Evolutionary conservation across 805 yeast genomes (phyloP), one percentile per base, ranked within the genome.

Genomic region (Yueomyces sinensis): DNA sequence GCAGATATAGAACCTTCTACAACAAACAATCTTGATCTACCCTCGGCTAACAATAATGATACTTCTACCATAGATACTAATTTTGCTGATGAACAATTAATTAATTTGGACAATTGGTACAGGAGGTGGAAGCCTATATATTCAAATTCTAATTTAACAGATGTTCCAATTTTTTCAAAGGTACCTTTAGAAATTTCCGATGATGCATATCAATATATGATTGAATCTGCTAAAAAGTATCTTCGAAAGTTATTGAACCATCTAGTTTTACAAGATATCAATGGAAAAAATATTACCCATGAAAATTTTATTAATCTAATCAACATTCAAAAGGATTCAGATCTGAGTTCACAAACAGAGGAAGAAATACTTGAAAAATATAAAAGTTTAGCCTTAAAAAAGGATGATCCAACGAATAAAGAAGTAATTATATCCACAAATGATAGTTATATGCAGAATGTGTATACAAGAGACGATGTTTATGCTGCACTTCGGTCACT

Each of bases 71-170:
- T n/a, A n/a, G n/a, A n/a, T n/a, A n/a, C n/a, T n/a, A n/a, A n/a
- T n/a, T n/a, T n/a, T n/a, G n/a, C n/a, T n/a, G 27, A 37, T 17
- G 27, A 34, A 13, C 29, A 28, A 3, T 31, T 48, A 13, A 38
- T 49, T 9, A 34, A 39, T 9, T 15, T 50, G 13, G 39, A 35
- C 3, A 47, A 46, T 20, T 55, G 60, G 60, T 33, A 41, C 9
- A 44, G 38, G 29, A 42, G 54, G 31, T 55, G 60, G 60, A 27
- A 24, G 3, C 35, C 43, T 2, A 35, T 54, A 3, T 55, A 55
- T 34, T 38, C 54, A 5, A 41, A 41, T 31, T 43, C 45, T 16
- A 34, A 43, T 3, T 31, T 50, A 11, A 41, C 36, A 25, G 54
- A 45, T 30, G 31, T 37, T 6, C 24, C 32, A 2, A 47, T 45